phyloP scores from a whole-genome alignment of 305 asterid genomes.

The Lippia alba region DNA sequence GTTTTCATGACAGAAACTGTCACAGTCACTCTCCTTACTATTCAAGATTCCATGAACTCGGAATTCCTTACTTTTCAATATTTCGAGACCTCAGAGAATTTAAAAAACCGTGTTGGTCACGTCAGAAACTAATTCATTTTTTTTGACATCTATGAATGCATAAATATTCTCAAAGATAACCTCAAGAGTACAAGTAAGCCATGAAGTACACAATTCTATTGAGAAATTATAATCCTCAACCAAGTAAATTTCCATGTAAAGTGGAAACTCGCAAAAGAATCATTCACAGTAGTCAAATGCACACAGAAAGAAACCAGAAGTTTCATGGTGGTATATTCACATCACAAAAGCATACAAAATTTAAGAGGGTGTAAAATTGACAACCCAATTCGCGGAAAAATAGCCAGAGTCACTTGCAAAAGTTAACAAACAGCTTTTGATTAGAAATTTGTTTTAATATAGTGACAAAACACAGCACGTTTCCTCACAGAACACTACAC shows the following conservation, averaged over 20 bases:
- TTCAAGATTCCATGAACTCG: neutral
- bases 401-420: neutral
- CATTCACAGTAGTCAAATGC: neutral
- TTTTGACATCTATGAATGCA: neutral
- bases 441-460: neutral
- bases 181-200: neutral
- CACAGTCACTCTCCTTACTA: neutral
- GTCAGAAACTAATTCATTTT: neutral
- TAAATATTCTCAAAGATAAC: conserved; percentile 1
- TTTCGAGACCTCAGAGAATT: neutral
- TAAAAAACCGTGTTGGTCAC: neutral
- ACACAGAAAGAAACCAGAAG: neutral
- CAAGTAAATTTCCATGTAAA: neutral
- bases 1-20: neutral
- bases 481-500: conserved; percentile 4
- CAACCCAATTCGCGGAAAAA: conserved; percentile 10
- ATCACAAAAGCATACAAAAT: neutral
- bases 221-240: conserved; percentile 1
- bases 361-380: neutral
- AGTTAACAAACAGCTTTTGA: neutral
- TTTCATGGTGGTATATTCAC: conserved; percentile 1
- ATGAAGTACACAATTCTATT: neutral
- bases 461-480: neutral
- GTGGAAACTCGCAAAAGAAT: conserved; percentile 3
- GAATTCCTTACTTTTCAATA: too few species aligned